Evolutionary conservation across 169 alveolate genomes (phyloP).

Genomic region (Babesia ovata): DNA sequence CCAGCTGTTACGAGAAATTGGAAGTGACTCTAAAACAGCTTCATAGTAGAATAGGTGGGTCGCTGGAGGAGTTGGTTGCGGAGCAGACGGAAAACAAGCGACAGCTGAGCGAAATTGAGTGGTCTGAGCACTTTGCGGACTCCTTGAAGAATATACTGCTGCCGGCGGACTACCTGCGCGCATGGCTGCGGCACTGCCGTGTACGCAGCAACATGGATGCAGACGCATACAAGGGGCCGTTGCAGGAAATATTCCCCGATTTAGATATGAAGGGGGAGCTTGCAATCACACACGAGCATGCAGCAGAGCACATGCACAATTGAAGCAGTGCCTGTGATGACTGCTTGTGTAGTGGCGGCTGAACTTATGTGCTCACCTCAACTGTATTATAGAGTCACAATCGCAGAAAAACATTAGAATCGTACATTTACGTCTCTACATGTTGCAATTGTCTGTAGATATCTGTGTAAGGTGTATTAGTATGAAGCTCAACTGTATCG

Average conservation of each 20-base stretch:
- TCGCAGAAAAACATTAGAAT: too few species aligned
- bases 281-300: conserved; percentile 50
- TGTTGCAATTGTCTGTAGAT: too few species aligned
- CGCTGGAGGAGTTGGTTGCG: conserved; percentile 41
- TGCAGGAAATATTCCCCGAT: conserved; percentile 60
- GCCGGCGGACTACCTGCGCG: conserved; percentile 65
- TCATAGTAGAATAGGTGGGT: conserved; percentile 21
- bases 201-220: conserved; percentile 58
- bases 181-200: conserved; percentile 76
- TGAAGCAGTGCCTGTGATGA: not conserved
- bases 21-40: conserved; percentile 54
- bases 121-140: conserved; percentile 62
- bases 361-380: too few species aligned
- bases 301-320: conserved; percentile 10
- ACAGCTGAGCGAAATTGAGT: conserved; percentile 53
- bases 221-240: conserved; percentile 29
- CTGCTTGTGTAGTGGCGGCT: too few species aligned
- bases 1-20: conserved; percentile 56
- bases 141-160: conserved; percentile 57
- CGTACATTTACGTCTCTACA: too few species aligned
- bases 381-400: too few species aligned
- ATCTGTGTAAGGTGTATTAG: too few species aligned
- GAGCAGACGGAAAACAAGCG: conserved; percentile 66
- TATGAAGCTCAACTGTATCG: too few species aligned
- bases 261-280: conserved; percentile 55